Base-by-base conservation (phyloP, 352 stramenopile genomes). In the Phytophthora capsici region DNA sequence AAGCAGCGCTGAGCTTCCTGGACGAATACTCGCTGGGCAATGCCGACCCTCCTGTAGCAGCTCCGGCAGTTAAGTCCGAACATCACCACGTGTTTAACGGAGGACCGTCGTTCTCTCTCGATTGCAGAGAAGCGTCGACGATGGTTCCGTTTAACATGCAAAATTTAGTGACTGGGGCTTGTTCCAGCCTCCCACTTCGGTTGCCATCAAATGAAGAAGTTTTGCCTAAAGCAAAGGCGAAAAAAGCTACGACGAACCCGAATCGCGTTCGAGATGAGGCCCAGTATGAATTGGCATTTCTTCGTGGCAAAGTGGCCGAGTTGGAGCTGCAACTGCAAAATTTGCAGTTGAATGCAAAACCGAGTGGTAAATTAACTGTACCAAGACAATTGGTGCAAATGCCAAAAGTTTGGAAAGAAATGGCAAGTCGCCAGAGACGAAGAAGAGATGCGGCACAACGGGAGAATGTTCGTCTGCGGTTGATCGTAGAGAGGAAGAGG, bases 281-380 rank as follows among this genome's bases (percentile, higher is more conserved):
- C 13, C 89, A 90, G 52, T 84, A 91, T 38, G 85, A 93, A 19
- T 67, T 84, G 19, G 63, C 59, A 7, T 93, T 91, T 58, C 50
- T 93, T 16, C 86, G 86, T 34, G 66, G 88, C 38, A 89, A 91
- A 56, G 78, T 82, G 16, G 75, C 82, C 1, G 66, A 66, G 19
- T 48, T 91, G 48, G 71, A 88, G 41, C 60, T 65, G 13, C 85
- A 91, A 66, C 55, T 91, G 41, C 68, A 60, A 4, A 76, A 62
- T 12, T 45, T 89, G 25, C 57, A 70, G 26, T 26, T 69, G 1
- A 51, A 49, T 57, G 6, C 59, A 28, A 12, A n/a, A 25, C 22
- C 8, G 3, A 66, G 0, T 25, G 9, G 19, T 10, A 12, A 26
- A 2, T n/a, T 57, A 6, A 54, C 10, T 16, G 25, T 60, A 1